Conservation (phyloP, 31 red algal species). For the Asparagopsis taxiformis region DNA sequence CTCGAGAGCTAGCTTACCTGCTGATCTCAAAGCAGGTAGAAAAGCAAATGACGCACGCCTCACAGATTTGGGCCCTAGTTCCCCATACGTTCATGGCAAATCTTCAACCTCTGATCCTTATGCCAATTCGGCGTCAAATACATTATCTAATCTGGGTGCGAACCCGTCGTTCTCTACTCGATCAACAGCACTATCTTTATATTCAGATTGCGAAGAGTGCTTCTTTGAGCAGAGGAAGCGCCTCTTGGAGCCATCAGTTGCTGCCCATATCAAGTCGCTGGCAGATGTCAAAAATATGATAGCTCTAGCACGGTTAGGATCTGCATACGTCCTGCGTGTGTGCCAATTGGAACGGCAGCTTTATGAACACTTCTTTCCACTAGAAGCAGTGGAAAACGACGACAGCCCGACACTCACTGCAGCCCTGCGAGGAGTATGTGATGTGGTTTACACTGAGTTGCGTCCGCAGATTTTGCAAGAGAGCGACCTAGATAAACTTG, state of each 20-base stretch:
- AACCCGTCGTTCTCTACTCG: conserved; percentile 55
- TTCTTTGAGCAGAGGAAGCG: conserved; percentile 72
- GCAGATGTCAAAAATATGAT: conserved; percentile 59
- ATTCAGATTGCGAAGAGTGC: conserved; percentile 74
- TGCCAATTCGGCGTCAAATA: conserved; percentile 19
- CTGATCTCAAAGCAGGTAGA: too few relatives aligned
- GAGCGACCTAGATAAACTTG: conserved; percentile 73
- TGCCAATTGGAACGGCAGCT: conserved; percentile 74
- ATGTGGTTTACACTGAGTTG: conserved; percentile 63
- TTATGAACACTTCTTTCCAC: conserved; percentile 77
- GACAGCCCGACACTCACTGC: conserved; percentile 11
- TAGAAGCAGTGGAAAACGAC: conserved; percentile 14
- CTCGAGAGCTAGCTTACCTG: conserved; percentile 15
- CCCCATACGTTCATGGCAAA: conserved; percentile 1
- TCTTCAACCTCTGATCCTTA: conserved; percentile 24
- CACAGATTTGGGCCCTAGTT: too few relatives aligned
- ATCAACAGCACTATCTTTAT: conserved; percentile 39
- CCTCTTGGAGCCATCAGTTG: conserved; percentile 58
- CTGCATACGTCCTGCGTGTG: conserved; percentile 64
- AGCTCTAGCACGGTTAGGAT: conserved; percentile 55
- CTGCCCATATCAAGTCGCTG: conserved; percentile 55
- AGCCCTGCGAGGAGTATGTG: conserved; percentile 48
- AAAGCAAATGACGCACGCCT: too few relatives aligned
- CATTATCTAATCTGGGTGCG: background rate
- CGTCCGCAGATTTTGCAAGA: conserved; percentile 75